Base-by-base conservation (phyloP, 331 rosid genomes). In the Erythrophleum ivorense region DNA sequence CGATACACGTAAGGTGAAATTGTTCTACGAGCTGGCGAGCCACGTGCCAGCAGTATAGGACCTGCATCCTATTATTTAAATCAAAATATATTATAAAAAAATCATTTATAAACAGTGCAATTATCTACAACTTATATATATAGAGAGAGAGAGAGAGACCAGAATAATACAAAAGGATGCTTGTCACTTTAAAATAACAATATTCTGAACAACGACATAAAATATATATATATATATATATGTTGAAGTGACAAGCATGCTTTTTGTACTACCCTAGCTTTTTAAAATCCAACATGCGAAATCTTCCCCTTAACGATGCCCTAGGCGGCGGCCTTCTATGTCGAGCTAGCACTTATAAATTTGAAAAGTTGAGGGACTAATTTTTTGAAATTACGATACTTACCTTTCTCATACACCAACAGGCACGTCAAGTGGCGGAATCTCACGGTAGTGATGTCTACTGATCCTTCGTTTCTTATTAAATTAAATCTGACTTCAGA, bases 371-470 rank as follows among this genome's bases (percentile, higher is more conserved):
- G 16, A 6, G 36, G 45, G 8, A 68, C 46, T n/a, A 19, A 48
- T 0, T 36, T 34, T 76, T 76, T 70, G 50, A 82, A 69, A 50
- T 48, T 38, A 48, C 1, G 53, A 38, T 19, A 40, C 8, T 43
- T 59, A 57, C 55, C 31, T 69, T 60, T 14, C 77, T 53, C 76
- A 48, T 58, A n/a, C 77, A 46, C 59, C 24, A 76, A 76, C 29
- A 0, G 29, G 73, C 78, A 55, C 33, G 48, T 76, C 81, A 75
- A 66, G 77, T 75, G 72, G 77, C 55, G 12, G 16, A 75, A 65
- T 12, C 60, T 2, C 58, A 1, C 58, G 0, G 29, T 24, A 24
- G 29, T 24, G 29, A 24, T 24, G 29, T 24, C 1, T 24, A 24
- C 29, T 1, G 29, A 24, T 24, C 29, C 29, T 24, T 24, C 29